Conservation (phyloP, 257 asterid species). For the Solanum medicagineum region DNA sequence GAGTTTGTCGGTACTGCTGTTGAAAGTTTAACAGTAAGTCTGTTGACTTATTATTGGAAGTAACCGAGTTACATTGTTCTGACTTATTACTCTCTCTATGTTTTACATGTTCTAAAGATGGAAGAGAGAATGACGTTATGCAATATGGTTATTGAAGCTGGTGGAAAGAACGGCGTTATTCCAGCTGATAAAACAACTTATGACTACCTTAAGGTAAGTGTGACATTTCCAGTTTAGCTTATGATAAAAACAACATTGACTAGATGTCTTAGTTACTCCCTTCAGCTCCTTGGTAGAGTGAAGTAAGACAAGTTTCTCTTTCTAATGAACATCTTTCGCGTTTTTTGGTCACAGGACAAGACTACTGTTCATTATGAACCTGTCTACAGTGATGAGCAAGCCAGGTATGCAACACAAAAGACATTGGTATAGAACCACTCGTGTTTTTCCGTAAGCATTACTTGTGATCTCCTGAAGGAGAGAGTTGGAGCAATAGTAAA, state of each 20-base stretch:
- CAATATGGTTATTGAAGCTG: slow-evolving; percentile 96
- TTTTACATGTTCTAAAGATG: slow-evolving; percentile 33
- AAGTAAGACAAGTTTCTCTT: neutral
- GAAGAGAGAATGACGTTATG: slow-evolving; percentile 99
- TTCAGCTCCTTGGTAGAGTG: neutral
- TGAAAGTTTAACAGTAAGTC: slow-evolving; percentile 78
- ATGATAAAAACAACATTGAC: slow-evolving; percentile 64
- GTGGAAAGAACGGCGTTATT: slow-evolving; percentile 22
- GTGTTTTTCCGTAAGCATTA: neutral
- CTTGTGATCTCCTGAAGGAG: neutral
- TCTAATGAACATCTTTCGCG: neutral
- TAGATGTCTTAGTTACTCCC: slow-evolving; percentile 38
- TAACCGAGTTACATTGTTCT: neutral
- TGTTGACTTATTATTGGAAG: neutral
- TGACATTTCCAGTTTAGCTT: neutral
- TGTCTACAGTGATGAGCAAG: slow-evolving; percentile 74
- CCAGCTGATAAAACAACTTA: slow-evolving; percentile 90
- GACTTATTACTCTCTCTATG: neutral
- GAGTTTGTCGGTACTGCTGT: slow-evolving; percentile 84
- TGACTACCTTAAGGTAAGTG: slow-evolving; percentile 79
- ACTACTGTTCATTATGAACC: slow-evolving; percentile 79
- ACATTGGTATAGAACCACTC: neutral
- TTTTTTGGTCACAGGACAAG: slow-evolving; percentile 44
- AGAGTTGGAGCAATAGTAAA: neutral
- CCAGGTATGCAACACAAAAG: slow-evolving; percentile 39